These are phyloP conservation scores for Pseudogymnoascus sp. DNA, from an alignment of 2,329 filamentous ascomycete species.

Conservation along the genomic window DNA sequence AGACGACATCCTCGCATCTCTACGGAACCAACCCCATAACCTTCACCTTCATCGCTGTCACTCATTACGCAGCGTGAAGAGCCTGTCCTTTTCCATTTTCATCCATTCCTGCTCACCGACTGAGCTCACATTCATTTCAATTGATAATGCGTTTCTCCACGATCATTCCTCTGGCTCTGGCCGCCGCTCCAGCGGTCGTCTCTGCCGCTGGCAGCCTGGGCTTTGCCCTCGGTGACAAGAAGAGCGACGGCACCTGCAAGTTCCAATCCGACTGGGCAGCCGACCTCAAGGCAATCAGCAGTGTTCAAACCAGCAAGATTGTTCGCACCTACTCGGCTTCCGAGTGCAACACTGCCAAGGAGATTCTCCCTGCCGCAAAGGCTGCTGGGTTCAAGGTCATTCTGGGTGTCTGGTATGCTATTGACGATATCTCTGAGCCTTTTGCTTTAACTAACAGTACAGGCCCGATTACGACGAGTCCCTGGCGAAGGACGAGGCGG, in stretches of 20 bases:
- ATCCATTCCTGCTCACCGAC: not conserved
- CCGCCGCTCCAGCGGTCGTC: constrained; percentile 39
- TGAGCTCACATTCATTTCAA: constrained; percentile 4
- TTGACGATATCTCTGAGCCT: not conserved
- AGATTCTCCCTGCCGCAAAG: constrained; percentile 60
- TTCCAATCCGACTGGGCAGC: constrained; percentile 52
- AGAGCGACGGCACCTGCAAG: constrained; percentile 56
- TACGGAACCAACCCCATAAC: not conserved
- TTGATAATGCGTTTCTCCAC: constrained; percentile 14
- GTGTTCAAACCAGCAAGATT: constrained; percentile 41
- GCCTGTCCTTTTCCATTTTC: not conserved
- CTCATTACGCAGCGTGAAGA: constrained; percentile 8
- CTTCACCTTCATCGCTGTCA: not conserved
- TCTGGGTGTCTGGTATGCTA: constrained; percentile 59
- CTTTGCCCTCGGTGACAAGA: constrained; percentile 61
- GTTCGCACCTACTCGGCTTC: constrained; percentile 61
- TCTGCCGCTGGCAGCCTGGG: constrained; percentile 51
- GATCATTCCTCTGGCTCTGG: constrained; percentile 22
- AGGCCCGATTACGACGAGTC: constrained; percentile 58
- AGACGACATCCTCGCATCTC: not conserved
- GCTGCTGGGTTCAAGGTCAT: constrained; percentile 58
- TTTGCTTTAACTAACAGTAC: not conserved
- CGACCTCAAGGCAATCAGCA: constrained; percentile 56
- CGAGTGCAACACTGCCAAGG: constrained; percentile 57
- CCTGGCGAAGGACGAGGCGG: constrained; percentile 53